Percentiles rank a stretch among this genome's conserved stretches.
These are phyloP conservation scores for Fusarium verrucosum DNA, from an alignment of 2,329 filamentous ascomycete genomes.

Conservation along the genomic window DNA sequence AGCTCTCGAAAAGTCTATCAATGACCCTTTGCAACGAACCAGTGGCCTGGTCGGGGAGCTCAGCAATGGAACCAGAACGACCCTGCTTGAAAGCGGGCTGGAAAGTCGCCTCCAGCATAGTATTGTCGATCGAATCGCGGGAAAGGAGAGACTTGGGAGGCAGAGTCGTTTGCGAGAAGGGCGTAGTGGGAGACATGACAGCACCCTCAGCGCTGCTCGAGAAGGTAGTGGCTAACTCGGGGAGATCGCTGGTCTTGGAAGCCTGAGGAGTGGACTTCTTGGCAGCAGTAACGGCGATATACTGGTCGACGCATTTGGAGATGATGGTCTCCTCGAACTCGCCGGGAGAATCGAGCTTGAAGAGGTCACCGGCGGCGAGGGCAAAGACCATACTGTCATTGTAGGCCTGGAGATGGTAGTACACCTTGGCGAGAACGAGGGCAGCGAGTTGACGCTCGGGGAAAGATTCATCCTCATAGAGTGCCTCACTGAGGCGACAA, in stretches of 20 bases:
- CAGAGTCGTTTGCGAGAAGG: slow-evolving; percentile 91
- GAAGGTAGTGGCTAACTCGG: slow-evolving; percentile 84
- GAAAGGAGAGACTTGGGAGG: slow-evolving; percentile 97
- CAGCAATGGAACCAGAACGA: slow-evolving; percentile 68
- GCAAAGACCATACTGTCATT: slow-evolving; percentile 99
- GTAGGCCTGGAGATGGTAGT: slow-evolving; percentile 98
- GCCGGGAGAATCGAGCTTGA: slow-evolving; percentile 88
- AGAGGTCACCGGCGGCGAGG: slow-evolving; percentile 91
- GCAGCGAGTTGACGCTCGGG: slow-evolving; percentile 93
- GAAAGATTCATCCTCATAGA: slow-evolving; percentile 96
- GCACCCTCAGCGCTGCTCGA: slow-evolving; percentile 74
- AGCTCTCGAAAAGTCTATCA: slow-evolving; percentile 89
- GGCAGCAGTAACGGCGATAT: slow-evolving; percentile 77
- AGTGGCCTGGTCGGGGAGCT: slow-evolving; percentile 74
- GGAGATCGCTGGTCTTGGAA: slow-evolving; percentile 60
- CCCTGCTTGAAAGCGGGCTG: slow-evolving; percentile 63
- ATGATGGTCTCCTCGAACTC: slow-evolving; percentile 99
- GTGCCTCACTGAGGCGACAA: slow-evolving; percentile 76
- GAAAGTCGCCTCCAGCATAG: slow-evolving; percentile 67
- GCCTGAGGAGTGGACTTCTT: slow-evolving; percentile 58
- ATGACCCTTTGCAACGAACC: slow-evolving; percentile 86
- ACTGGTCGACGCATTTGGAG: slow-evolving; percentile 97
- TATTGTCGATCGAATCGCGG: slow-evolving; percentile 74
- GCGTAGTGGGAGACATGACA: slow-evolving; percentile 87
- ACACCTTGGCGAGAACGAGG: slow-evolving; percentile 95